Percentiles rank a stretch among this genome's conserved stretches.
Evolutionary conservation across 306 rosid genomes (phyloP).

Genomic region (Quillaja saponaria): DNA sequence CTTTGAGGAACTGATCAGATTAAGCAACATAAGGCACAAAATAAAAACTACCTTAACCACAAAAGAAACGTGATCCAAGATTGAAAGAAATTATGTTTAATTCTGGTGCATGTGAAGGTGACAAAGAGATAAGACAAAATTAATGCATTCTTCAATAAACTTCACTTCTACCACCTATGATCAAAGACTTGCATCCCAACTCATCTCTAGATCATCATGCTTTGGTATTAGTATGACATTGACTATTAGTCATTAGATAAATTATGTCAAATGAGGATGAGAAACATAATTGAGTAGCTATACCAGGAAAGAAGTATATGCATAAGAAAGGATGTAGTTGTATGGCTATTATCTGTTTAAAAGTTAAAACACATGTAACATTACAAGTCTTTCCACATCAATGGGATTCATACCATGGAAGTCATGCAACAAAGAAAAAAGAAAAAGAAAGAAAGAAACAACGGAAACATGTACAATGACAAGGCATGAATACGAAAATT

Average conservation of each 20-base stretch:
- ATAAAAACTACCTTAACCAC: constrained; percentile 14
- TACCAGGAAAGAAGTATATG: constrained; percentile 13
- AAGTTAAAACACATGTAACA: too few relatives aligned
- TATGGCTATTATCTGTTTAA: too few relatives aligned
- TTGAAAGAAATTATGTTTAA: constrained; percentile 10
- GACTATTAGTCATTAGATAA: not conserved
- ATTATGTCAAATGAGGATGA: constrained; percentile 16
- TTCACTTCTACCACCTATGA: not conserved
- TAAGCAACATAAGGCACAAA: not conserved
- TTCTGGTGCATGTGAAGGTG: not conserved
- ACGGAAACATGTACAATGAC: not conserved
- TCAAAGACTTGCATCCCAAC: not conserved
- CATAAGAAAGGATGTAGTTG: not conserved
- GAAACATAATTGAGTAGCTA: not conserved
- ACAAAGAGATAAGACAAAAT: not conserved
- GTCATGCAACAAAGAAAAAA: not conserved
- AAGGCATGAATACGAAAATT: not conserved
- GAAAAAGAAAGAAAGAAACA: too few relatives aligned
- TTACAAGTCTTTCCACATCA: not conserved
- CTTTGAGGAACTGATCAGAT: too few relatives aligned
- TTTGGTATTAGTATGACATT: not conserved
- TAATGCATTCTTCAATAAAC: constrained; percentile 24
- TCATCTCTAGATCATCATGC: constrained; percentile 15
- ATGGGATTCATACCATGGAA: too few relatives aligned
- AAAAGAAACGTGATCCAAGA: constrained; percentile 8